Evolutionary conservation across 805 yeast species (phyloP), one percentile per base, ranked within the genome.

Genomic region (Wickerhamomyces mucosus): DNA sequence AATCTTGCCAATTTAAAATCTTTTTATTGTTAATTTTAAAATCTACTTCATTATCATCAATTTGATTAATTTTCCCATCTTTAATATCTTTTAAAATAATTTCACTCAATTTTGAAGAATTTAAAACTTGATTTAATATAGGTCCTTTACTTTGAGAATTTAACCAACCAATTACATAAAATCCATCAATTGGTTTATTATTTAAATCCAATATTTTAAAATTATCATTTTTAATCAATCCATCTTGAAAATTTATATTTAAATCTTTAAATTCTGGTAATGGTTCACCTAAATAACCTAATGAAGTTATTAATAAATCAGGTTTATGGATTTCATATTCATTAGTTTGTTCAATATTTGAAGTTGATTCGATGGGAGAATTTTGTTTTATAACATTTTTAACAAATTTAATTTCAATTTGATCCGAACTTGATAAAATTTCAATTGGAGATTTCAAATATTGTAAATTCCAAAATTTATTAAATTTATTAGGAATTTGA

Each of bases 131-230:
- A 11, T 83, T 68, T 13, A 94, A 94, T 41, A 92, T 92, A 4
- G 85, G 94, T 2, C 98, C 98, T 18, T 69, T 69, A 7, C 95
- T 81, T 1, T 95, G 94, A 31, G 71, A 75, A 35, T 80, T 74
- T 28, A 86, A 77, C 98, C 98, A 92, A 0, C 98, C 98, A 7
- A 86, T 63, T 3, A 82, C 76, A 45, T 86, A 89, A 36, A 84
- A 58, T 1, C 84, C 79, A 3, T 50, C 58, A 18, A 51, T 44
- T 22, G 38, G 42, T 26, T 32, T 37, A 14, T 45, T 48, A 1
- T 42, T 31, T 7, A 10, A 5, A 21, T 51, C 42, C 8, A 61
- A 34, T 0, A 68, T 67, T 24, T 69, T 55, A 2, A 77, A 79
- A 15, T 62, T 50, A 1, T 43, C 38, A 35, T 69, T 74, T 1